Percentiles rank a stretch among this genome's conserved stretches.
phyloP scores from a whole-genome alignment of 1,284 basidiomycete species.

The Apiotrichum brassicae region DNA sequence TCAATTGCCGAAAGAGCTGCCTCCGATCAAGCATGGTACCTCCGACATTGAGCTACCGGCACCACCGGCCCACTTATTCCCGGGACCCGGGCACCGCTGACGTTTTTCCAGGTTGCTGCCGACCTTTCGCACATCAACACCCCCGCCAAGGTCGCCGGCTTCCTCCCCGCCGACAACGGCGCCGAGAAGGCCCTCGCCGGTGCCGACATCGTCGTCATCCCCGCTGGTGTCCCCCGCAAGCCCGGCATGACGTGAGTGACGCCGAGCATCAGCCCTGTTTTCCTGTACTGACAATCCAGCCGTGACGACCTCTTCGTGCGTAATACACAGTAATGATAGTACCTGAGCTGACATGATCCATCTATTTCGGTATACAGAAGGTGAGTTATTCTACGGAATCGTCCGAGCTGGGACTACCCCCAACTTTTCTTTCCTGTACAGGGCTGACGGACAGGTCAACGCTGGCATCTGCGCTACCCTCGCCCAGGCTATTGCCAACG shows the following conservation, averaged over 20 bases:
- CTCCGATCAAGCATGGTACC: too few relatives aligned
- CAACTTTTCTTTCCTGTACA: too few relatives aligned
- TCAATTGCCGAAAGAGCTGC: too few relatives aligned
- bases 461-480: slow-evolving; percentile 80
- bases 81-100: background rate
- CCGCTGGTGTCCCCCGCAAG: slow-evolving; percentile 94
- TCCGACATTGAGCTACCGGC: too few relatives aligned
- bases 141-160: slow-evolving; percentile 63
- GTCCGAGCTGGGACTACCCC: too few relatives aligned
- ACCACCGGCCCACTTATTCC: too few relatives aligned
- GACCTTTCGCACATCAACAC: slow-evolving; percentile 93
- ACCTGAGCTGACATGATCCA: too few relatives aligned
- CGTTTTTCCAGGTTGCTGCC: slow-evolving; percentile 58
- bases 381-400: too few relatives aligned
- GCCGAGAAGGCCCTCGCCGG: slow-evolving; percentile 44
- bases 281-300: slow-evolving; percentile 19
- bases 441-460: slow-evolving; percentile 35
- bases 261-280: background rate
- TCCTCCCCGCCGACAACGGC: slow-evolving; percentile 45
- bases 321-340: too few relatives aligned
- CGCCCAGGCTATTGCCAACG: slow-evolving; percentile 77
- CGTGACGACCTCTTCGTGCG: slow-evolving; percentile 98
- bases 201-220: slow-evolving; percentile 78
- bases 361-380: background rate
- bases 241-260: slow-evolving; percentile 56